These are phyloP conservation scores for Solanum bukasovii DNA, from an alignment of 257 asterid species.

Conservation along the genomic window DNA sequence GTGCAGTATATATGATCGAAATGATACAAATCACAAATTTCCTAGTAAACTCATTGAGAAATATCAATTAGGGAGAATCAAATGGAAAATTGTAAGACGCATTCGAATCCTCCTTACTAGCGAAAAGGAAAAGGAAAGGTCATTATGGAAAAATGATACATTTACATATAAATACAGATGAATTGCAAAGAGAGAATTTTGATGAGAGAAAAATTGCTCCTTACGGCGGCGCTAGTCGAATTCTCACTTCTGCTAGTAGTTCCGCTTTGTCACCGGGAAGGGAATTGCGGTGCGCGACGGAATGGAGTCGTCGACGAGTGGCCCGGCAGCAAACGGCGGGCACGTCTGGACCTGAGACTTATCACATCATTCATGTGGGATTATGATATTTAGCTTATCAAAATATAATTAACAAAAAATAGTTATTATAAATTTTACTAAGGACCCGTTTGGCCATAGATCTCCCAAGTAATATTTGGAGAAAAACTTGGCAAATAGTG, in stretches of 20 bases:
- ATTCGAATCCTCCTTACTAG: background rate
- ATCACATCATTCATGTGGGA: background rate
- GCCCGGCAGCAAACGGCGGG: background rate
- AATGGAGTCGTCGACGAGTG: background rate
- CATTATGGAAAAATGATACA: background rate
- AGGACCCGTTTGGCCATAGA: too few relatives aligned
- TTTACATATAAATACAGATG: background rate
- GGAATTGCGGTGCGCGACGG: background rate
- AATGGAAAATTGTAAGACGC: background rate
- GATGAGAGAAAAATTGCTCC: background rate
- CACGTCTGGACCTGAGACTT: background rate
- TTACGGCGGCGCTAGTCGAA: background rate
- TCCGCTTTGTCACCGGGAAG: background rate
- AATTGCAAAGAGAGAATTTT: background rate
- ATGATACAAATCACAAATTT: background rate
- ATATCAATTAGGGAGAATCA: background rate
- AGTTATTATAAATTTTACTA: background rate
- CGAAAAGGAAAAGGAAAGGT: background rate
- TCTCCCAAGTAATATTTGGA: too few relatives aligned
- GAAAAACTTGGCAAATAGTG: too few relatives aligned
- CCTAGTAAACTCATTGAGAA: background rate
- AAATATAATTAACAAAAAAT: too few relatives aligned
- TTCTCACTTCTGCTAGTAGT: background rate
- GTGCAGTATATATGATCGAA: background rate
- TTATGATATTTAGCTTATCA: background rate